A percentile compares a stretch with the other conserved stretches of the same genome.
These are phyloP conservation scores for Raddia guianensis DNA, from an alignment of 176 grass and related monocot species.

Conservation along the genomic window DNA sequence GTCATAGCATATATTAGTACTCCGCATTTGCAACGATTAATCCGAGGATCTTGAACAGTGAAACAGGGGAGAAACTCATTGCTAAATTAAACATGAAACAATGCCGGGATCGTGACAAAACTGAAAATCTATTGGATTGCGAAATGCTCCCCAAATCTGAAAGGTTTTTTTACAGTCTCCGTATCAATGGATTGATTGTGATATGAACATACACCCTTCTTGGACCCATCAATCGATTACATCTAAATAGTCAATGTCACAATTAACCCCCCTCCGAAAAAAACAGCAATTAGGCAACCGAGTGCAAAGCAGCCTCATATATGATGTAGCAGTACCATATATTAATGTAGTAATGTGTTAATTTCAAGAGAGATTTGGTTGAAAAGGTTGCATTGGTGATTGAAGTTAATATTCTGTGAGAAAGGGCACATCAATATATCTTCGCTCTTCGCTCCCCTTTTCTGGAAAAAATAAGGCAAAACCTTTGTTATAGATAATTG, in stretches of 20 bases:
- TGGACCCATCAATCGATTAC: neutral
- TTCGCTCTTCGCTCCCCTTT: neutral
- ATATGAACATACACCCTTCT: neutral
- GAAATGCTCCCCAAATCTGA: neutral
- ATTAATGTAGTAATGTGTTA: neutral
- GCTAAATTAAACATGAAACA: conserved; percentile 3
- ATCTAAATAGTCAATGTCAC: neutral
- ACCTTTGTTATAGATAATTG: neutral
- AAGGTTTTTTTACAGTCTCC: neutral
- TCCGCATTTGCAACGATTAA: neutral
- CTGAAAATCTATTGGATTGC: neutral
- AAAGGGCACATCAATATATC: neutral
- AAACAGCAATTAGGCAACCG: too few species aligned
- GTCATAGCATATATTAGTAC: neutral
- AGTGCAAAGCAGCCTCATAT: neutral
- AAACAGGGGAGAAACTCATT: neutral
- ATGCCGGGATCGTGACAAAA: neutral
- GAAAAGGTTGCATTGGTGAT: neutral
- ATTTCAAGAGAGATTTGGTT: neutral
- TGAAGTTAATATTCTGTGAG: neutral
- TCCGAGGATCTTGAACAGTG: neutral
- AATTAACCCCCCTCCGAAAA: neutral
- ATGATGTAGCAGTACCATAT: neutral
- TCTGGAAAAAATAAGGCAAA: neutral
- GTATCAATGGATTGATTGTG: conserved; percentile 5